Evolutionary conservation across 805 yeast species (phyloP), one percentile per base, ranked within the genome.

Genomic region (Wickerhamomyces chambardii): DNA sequence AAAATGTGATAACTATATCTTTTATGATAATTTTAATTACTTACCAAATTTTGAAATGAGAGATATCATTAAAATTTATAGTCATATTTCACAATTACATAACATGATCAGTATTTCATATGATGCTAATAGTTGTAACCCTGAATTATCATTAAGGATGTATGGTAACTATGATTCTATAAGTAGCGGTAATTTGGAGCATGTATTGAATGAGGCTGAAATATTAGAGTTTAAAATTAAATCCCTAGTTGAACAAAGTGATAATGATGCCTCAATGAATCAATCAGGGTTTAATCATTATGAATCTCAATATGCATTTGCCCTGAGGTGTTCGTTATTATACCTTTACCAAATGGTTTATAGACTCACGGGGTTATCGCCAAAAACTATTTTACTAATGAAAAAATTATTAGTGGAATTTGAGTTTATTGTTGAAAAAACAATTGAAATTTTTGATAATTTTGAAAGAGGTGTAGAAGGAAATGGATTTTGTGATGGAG

Each of bases 1-100:
- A 22, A 16, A 15, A n/a, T 17, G 18, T 29, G 6, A 12, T 4
- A 14, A 17, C 6, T 18, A 27, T 16, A 39, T 38, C 28, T 43
- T 43, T 27, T 38, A 31, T 22, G 46, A 43, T 27, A 33, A 32
- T 35, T 24, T 40, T 14, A 43, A 36, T 24, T 36, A 17, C 18
- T 29, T 17, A 10, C 39, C 35, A 16, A 44, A 36, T n/a, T 30
- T 43, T 28, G 40, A 40, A 15, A 32, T 40, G 33, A 38, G 32
- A n/a, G 44, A 40, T 7, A 25, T 43, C 4, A 17, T 43, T 10
- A 33, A 33, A 17, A 22, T 32, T 5, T 34, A 37, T 19, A 40
- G 40, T 17, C 38, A 40, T 24, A 38, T 38, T 5, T 40, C 39
- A 21, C 37, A 43, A n/a, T 33, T 43, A 5, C 36, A 38, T 31